Evolutionary conservation across 306 rosid genomes (phyloP), one percentile per base, ranked within the genome.

Genomic region (Hylodesmum podocarpum): DNA sequence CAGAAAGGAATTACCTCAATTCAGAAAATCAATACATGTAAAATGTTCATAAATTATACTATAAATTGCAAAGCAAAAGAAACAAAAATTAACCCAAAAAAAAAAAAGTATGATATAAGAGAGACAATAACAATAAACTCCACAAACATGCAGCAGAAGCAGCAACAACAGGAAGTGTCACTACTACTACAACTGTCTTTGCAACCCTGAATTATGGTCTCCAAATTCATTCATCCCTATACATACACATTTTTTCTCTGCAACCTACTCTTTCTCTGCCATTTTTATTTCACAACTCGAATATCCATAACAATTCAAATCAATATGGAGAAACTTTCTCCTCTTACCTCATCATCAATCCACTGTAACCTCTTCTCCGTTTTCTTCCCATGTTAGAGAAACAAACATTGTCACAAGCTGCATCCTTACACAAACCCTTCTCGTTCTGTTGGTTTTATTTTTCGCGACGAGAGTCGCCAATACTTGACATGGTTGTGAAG

Each of bases 191-290:
- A n/a, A n/a, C n/a, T 75, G 83, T 75, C 81, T 66, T 81, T 66
- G 91, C 83, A 80, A 83, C 90, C 76, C 85, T 72, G 90, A 88
- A 87, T 83, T 80, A 85, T 85, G 87, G 87, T 84, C 91, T 88
- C 90, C 88, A 88, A 81, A 82, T 88, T 83, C 86, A 33, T 89
- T 83, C 86, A 88, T 86, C 90, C 88, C 97, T 88, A 90, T 91
- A 90, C 93, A 94, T 90, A 87, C 88, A 90, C 84, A 19, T 36
- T 36, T 47, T 72, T 78, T 84, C 89, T 85, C 90, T 87, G 96
- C 88, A 86, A 91, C 89, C 91, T 89, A 87, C 77, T 83, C 89
- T 90, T 85, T 87, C 88, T 89, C 90, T 84, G 92, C 94, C 91
- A 87, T 80, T 84, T 89, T 91, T 90, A 83, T 87, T 91, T 85